A percentile compares a stretch with the other conserved stretches of the same genome.
These are phyloP conservation scores for Candida corydali DNA, from an alignment of 805 yeast species.

Conservation along the genomic window DNA sequence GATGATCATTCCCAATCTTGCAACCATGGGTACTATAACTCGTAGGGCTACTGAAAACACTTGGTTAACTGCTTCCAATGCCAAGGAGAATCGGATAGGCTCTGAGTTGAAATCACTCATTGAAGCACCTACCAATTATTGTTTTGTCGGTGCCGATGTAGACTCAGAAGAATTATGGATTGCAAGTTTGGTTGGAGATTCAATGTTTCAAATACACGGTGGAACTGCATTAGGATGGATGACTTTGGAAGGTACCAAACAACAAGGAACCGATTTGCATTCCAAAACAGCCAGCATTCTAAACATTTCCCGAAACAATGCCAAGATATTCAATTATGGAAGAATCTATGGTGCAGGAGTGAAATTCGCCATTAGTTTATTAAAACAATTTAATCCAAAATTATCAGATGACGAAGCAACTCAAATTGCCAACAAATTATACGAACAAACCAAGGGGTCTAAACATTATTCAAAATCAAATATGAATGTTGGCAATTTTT, in stretches of 20 bases:
- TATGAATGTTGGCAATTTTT: conserved; percentile 30
- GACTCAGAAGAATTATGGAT: conserved; percentile 99
- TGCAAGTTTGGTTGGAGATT: conserved; percentile 91
- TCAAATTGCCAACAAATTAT: conserved; percentile 59
- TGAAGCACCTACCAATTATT: conserved; percentile 83
- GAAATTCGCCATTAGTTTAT: conserved; percentile 77
- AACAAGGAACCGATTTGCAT: conserved; percentile 89
- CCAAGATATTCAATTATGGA: conserved; percentile 94
- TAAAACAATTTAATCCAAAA: conserved; percentile 77
- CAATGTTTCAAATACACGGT: conserved; percentile 85
- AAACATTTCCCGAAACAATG: conserved; percentile 87
- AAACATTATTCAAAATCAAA: conserved; percentile 12
- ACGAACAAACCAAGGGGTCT: conserved; percentile 79
- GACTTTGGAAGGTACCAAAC: conserved; percentile 95
- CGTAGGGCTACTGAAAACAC: conserved; percentile 95
- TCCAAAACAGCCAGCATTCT: conserved; percentile 88
- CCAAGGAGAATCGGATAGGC: conserved; percentile 80
- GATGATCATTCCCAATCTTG: conserved; percentile 75
- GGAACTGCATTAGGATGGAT: conserved; percentile 98
- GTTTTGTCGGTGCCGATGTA: conserved; percentile 97
- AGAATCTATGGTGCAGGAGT: conserved; percentile 97
- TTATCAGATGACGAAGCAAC: conserved; percentile 65
- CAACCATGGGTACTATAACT: conserved; percentile 96
- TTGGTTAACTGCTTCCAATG: conserved; percentile 97
- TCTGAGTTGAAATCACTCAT: conserved; percentile 89